Base-by-base conservation (phyloP, 306 rosid species). In the Alnus rubra region DNA sequence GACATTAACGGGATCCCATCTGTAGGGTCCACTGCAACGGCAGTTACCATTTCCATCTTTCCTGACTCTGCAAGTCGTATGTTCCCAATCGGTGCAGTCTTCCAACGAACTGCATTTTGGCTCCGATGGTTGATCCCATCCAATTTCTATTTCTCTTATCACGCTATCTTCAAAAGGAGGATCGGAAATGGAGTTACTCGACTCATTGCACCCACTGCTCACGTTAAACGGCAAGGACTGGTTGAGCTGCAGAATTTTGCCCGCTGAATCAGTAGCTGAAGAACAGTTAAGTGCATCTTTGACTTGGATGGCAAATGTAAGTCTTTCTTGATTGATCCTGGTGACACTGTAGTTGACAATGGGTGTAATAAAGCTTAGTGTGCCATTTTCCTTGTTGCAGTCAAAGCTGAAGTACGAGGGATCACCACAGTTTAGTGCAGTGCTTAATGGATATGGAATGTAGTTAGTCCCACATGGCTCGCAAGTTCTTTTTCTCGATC, bases 371-470 rank as follows among this genome's bases (percentile, higher is more conserved):
- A 76, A 77, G 65, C 9, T 2, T 50, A 82, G 44, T 7, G 28
- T 62, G 30, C 76, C 65, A 14, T 14, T 1, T 0, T 0, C 15
- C 1, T 5, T 2, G 4, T 49, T 30, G 35, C 79, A 82, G 1
- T 1, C 12, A 44, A 82, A 77, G 31, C 48, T 45, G 14, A 1
- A 19, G 74, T 77, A 82, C 33, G 31, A 3, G 14, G 72, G 79
- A 67, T 73, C 79, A 9, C 85, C 85, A 33, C 85, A 82, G 12
- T 33, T 0, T 69, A 55, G 42, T 13, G 47, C 18, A 23, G 71
- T 77, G 42, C 76, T 82, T 31, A 77, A 28, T 39, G 85, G 82
- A 42, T 82, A 82, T 56, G 85, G 85, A 19, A 77, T 69, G 23
- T 45, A 8, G 47, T 65, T 55, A 47, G 50, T 47, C 1, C 82